These are phyloP conservation scores for Lactarius evosmus DNA, from an alignment of 768 basidiomycete species.

Conservation along the genomic window DNA sequence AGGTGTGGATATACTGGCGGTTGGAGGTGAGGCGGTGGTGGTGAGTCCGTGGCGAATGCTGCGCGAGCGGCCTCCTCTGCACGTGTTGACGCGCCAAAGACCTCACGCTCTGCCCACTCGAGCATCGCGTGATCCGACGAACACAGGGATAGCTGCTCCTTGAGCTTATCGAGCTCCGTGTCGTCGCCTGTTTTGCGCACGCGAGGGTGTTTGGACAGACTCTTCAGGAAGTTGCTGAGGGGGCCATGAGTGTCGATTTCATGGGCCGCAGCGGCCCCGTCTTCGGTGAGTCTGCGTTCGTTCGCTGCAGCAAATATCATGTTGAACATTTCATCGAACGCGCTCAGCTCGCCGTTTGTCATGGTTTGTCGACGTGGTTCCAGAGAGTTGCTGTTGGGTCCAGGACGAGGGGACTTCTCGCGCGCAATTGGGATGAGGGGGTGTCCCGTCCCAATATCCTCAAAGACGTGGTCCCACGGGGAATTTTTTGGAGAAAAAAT, in stretches of 20 bases:
- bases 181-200: slow-evolving; percentile 6
- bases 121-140: slow-evolving; percentile 66
- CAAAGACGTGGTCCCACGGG: slow-evolving; percentile 56
- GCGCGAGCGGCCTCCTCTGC: slow-evolving; percentile 48
- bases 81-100: slow-evolving; percentile 58
- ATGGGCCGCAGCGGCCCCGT: not conserved
- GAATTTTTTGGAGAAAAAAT: slow-evolving; percentile 34
- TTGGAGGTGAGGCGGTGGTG: slow-evolving; percentile 38
- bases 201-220: slow-evolving; percentile 48
- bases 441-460: slow-evolving; percentile 38
- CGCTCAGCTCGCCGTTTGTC: slow-evolving; percentile 62
- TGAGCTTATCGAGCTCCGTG: slow-evolving; percentile 60
- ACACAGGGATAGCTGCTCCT: slow-evolving; percentile 70
- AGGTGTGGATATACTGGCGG: slow-evolving; percentile 70
- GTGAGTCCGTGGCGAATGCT: slow-evolving; percentile 35
- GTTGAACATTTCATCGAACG: slow-evolving; percentile 72
- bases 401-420: slow-evolving; percentile 8
- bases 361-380: slow-evolving; percentile 50
- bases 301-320: slow-evolving; percentile 56
- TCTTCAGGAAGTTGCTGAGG: slow-evolving; percentile 46
- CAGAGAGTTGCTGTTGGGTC: slow-evolving; percentile 10
- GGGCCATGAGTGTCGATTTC: slow-evolving; percentile 22
- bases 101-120: slow-evolving; percentile 65
- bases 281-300: slow-evolving; percentile 33
- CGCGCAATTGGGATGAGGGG: slow-evolving; percentile 24